Evolutionary conservation across 179 eudicot species (phyloP), one percentile per base, ranked within the genome.

Genomic region (Patellifolia procumbens): DNA sequence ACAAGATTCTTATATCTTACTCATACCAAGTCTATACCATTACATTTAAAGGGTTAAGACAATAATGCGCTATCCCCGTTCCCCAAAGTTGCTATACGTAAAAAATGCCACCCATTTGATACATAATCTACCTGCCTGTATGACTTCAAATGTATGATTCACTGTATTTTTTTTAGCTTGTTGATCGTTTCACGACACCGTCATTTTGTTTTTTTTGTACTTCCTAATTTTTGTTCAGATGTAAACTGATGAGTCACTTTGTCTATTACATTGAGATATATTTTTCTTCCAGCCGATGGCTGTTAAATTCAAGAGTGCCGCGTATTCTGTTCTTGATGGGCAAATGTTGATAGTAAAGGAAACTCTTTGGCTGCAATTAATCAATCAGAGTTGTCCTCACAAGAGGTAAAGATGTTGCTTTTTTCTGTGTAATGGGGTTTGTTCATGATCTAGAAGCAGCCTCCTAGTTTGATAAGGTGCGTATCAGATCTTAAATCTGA

Each of bases 1-100:
- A 22, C 74, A 26, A 17, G 46, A 34, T 43, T 49, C 10, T 16
- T 35, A 20, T 55, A 42, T 46, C 76, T 82, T 55, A 35, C 81
- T 69, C 76, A 62, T 52, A 32, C 75, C 49, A 74, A 73, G 60
- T 78, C 62, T 49, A 58, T 62, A 45, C 66, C 67, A 43, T 55
- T 45, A 10, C 17, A 46, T 56, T 72, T 37, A 37, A 29, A 62
- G 59, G 22, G 28, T 68, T 35, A 29, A 29, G 9, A 66, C 46
- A 16, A 31, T 60, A 31, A 73, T 24, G 31, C 45, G 19, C 53
- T 51, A 70, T 29, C 43, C 76, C 7, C 32, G 17, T 77, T 48
- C 58, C 42, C 26, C 60, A 37, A 28, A 76, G 71, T 65, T 52
- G 39, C 12, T 76, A 78, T 62, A 51, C 62, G 43, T 15, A 10